These are phyloP conservation scores for Metarhizium sp. DNA, from an alignment of 2,329 filamentous ascomycete species.

Conservation along the genomic window DNA sequence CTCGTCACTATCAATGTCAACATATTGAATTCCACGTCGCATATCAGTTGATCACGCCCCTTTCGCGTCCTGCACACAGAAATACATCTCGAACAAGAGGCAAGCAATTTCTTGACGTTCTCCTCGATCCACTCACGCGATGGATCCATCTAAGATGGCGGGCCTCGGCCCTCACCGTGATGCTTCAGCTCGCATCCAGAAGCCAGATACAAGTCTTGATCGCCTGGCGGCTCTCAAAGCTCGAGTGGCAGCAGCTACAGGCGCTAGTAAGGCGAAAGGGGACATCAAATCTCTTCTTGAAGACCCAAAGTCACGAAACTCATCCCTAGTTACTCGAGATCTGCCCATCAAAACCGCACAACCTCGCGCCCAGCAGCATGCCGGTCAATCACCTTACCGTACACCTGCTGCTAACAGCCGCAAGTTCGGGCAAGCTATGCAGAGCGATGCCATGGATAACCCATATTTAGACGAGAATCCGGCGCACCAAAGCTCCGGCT, in stretches of 20 bases:
- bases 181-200: conserved; percentile 42
- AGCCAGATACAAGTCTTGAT: conserved; percentile 50
- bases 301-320: conserved; percentile 40
- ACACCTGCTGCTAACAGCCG: conserved; percentile 7
- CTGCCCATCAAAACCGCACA: conserved; percentile 7
- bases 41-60: background rate
- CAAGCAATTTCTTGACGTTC: background rate
- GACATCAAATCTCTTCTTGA: conserved; percentile 68
- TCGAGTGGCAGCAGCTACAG: conserved; percentile 67
- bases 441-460: conserved; percentile 36
- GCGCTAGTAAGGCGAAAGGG: conserved; percentile 48
- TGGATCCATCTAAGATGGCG: conserved; percentile 43
- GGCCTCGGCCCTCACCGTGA: conserved; percentile 50
- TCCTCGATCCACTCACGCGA: conserved; percentile 13
- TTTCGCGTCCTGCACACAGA: background rate
- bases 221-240: conserved; percentile 70
- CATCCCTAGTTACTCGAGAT: conserved; percentile 28
- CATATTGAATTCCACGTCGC: background rate
- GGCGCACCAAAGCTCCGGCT: conserved; percentile 45
- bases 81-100: background rate
- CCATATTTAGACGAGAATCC: conserved; percentile 73
- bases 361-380: background rate
- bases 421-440: background rate
- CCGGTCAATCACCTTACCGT: conserved; percentile 1
- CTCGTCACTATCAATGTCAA: background rate